Evolutionary conservation across 768 basidiomycete genomes (phyloP).

Genomic region (Calocybe indica): DNA sequence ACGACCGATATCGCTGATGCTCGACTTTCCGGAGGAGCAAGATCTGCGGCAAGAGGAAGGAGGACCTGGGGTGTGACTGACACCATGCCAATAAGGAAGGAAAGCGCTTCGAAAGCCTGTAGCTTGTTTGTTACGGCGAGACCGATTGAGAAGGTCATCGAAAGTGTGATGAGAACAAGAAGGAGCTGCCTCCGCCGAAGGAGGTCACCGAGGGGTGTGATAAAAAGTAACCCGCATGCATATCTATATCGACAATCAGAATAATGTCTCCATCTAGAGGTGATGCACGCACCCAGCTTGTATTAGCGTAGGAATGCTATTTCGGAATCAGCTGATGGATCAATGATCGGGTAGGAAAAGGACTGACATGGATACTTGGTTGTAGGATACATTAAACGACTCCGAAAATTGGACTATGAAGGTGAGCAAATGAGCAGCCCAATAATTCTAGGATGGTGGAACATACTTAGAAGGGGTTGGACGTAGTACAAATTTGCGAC

Average conservation of each 20-base stretch:
- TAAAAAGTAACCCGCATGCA: constrained; percentile 62
- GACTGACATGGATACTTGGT: constrained; percentile 29
- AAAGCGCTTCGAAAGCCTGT: constrained; percentile 54
- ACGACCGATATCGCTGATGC: constrained; percentile 73
- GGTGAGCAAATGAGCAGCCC: not conserved
- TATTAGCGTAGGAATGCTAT: constrained; percentile 53
- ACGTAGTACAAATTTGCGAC: constrained; percentile 79
- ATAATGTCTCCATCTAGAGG: not conserved
- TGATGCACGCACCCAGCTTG: constrained; percentile 49
- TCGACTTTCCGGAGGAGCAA: constrained; percentile 65
- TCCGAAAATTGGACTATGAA: constrained; percentile 32
- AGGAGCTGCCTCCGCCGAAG: constrained; percentile 68
- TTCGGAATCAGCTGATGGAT: constrained; percentile 1
- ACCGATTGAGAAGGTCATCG: constrained; percentile 60
- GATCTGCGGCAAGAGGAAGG: constrained; percentile 70
- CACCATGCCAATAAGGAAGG: constrained; percentile 61
- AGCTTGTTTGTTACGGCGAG: constrained; percentile 56
- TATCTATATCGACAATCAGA: constrained; percentile 35
- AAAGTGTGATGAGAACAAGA: constrained; percentile 47
- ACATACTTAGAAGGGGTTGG: constrained; percentile 67
- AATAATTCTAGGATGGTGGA: not conserved
- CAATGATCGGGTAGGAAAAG: constrained; percentile 13
- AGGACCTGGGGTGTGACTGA: constrained; percentile 74
- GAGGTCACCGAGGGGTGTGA: constrained; percentile 79
- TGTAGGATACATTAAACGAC: constrained; percentile 27